Conservation (phyloP, 2,329 filamentous ascomycete genomes). For the Onygenales sp. region DNA sequence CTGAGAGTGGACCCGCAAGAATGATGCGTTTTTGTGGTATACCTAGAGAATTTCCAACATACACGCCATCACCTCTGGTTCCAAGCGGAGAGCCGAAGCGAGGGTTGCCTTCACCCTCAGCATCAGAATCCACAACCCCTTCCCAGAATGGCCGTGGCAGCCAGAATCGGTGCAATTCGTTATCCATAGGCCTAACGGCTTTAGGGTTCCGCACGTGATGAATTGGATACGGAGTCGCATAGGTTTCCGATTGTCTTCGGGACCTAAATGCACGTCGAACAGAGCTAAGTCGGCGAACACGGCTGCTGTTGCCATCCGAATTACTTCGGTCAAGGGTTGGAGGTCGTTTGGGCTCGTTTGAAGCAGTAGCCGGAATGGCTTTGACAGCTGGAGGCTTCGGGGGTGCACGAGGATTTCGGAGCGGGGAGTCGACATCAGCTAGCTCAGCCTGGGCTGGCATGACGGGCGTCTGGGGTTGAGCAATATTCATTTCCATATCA, state of each 20-base stretch:
- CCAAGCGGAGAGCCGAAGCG: constrained; percentile 13
- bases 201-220: constrained; percentile 32
- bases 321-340: constrained; percentile 16
- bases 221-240: constrained; percentile 13
- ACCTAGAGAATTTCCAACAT: constrained; percentile 48
- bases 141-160: constrained; percentile 56
- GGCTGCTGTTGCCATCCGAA: constrained; percentile 13
- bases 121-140: constrained; percentile 38
- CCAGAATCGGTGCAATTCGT: constrained; percentile 52
- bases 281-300: constrained; percentile 25
- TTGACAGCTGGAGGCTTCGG: constrained; percentile 48
- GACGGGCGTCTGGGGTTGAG: constrained; percentile 20
- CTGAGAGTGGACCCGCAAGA: constrained; percentile 31
- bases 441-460: constrained; percentile 9
- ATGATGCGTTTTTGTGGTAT: constrained; percentile 41
- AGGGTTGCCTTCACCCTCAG: constrained; percentile 23
- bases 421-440: constrained; percentile 43
- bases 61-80: constrained; percentile 24
- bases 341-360: constrained; percentile 33
- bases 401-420: constrained; percentile 49
- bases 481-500: constrained; percentile 4
- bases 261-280: constrained; percentile 28
- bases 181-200: constrained; percentile 36
- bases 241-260: constrained; percentile 29
- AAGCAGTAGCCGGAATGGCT: constrained; percentile 46